A percentile compares a stretch with the other conserved stretches of the same genome.
Evolutionary conservation across 1,284 basidiomycete species (phyloP).

Genomic region (Ganoderma sinense): DNA sequence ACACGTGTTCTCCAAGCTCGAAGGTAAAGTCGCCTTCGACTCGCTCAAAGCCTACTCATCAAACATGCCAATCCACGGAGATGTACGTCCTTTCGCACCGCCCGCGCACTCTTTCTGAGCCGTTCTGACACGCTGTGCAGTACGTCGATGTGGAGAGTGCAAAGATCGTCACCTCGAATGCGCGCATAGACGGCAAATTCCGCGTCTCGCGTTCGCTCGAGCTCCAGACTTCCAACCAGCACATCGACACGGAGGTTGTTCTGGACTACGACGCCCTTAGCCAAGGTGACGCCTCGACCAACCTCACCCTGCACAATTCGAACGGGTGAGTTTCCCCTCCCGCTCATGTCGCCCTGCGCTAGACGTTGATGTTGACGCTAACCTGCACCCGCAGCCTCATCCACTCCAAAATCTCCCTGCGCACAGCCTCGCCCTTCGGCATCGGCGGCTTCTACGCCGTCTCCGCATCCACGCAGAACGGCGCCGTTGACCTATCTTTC

Average conservation of each 20-base stretch:
- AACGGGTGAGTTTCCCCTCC: slow-evolving; percentile 41
- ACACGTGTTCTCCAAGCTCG: slow-evolving; percentile 27
- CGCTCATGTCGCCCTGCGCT: background rate
- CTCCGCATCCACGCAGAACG: slow-evolving; percentile 32
- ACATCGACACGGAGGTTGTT: slow-evolving; percentile 45
- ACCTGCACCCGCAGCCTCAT: slow-evolving; percentile 33
- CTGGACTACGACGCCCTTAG: slow-evolving; percentile 40
- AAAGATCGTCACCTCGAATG: slow-evolving; percentile 44
- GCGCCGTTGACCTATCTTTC: slow-evolving; percentile 41
- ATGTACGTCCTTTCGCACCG: slow-evolving; percentile 13
- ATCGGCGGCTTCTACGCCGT: slow-evolving; percentile 43
- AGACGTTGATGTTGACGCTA: background rate
- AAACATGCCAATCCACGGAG: slow-evolving; percentile 26
- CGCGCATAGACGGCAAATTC: slow-evolving; percentile 50
- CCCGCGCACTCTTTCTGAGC: too few relatives aligned
- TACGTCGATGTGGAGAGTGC: slow-evolving; percentile 43
- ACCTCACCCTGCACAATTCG: slow-evolving; percentile 39
- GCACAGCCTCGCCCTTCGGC: slow-evolving; percentile 33
- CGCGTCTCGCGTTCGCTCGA: slow-evolving; percentile 42
- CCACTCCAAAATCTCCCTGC: slow-evolving; percentile 38
- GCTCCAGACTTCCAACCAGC: slow-evolving; percentile 46
- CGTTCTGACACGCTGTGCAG: slow-evolving; percentile 33
- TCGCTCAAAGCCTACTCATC: slow-evolving; percentile 23
- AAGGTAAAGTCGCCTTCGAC: slow-evolving; percentile 27
- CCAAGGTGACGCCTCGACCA: slow-evolving; percentile 32